A percentile compares a stretch with the other conserved stretches of the same genome.
phyloP scores from a whole-genome alignment of 2,329 filamentous ascomycete genomes.

The Fusarium sp. region DNA sequence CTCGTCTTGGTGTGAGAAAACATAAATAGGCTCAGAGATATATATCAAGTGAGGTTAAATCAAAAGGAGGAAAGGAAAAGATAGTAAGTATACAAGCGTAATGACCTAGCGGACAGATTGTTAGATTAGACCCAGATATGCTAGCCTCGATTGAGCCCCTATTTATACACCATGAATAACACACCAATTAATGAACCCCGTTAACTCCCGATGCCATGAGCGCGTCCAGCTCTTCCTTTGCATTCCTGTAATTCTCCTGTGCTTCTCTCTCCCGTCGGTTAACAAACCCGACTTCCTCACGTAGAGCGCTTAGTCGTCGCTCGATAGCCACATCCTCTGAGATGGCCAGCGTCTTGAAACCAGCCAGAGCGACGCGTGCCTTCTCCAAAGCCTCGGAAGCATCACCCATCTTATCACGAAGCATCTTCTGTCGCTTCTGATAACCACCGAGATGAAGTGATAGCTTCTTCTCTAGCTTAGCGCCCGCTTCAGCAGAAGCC shows the following conservation, averaged over 20 bases:
- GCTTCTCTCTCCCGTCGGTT: slow-evolving; percentile 87
- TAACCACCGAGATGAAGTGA: slow-evolving; percentile 89
- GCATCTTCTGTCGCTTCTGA: slow-evolving; percentile 82
- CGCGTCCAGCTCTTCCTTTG: slow-evolving; percentile 80
- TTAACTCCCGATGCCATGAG: slow-evolving; percentile 57
- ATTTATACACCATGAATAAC: slow-evolving; percentile 40
- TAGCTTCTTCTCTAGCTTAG: slow-evolving; percentile 95
- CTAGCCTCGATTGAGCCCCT: slow-evolving; percentile 31
- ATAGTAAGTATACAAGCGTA: slow-evolving; percentile 6
- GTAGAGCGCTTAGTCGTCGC: slow-evolving; percentile 77
- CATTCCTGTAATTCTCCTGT: slow-evolving; percentile 83
- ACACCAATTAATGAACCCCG: slow-evolving; percentile 53
- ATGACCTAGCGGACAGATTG: slow-evolving; percentile 31
- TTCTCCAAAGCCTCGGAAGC: slow-evolving; percentile 80
- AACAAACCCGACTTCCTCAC: slow-evolving; percentile 86
- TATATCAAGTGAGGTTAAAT: neutral
- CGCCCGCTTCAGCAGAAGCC: slow-evolving; percentile 79
- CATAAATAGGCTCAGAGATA: slow-evolving; percentile 3
- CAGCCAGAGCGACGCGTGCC: slow-evolving; percentile 76
- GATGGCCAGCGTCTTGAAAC: slow-evolving; percentile 79
- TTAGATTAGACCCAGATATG: slow-evolving; percentile 32
- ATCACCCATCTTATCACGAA: slow-evolving; percentile 82
- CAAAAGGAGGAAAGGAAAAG: slow-evolving; percentile 3
- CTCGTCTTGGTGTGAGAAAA: slow-evolving; percentile 61
- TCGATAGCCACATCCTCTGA: slow-evolving; percentile 82